phyloP scores from a whole-genome alignment of 345 rosid species.

The Dovyalis caffra region DNA sequence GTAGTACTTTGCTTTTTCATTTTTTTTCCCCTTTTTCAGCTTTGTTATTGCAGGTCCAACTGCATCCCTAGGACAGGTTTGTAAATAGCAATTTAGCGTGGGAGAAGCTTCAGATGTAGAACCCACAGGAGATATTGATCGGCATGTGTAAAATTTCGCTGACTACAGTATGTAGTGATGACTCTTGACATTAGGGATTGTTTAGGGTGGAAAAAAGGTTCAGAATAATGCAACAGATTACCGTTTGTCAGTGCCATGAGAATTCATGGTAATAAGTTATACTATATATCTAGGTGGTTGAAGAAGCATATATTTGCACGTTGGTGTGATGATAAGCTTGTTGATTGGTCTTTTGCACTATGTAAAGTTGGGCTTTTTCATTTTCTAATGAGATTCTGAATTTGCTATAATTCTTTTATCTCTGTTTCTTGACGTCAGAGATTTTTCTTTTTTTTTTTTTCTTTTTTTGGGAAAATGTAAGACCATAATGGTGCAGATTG shows the following conservation, averaged over 20 bases:
- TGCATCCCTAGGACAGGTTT: conserved; percentile 12
- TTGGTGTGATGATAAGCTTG: not conserved
- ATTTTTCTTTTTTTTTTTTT: not conserved
- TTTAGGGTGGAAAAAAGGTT: not conserved
- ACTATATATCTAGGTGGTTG: not conserved
- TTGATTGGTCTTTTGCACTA: not conserved
- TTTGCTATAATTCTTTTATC: not conserved
- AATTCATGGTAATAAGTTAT: not conserved
- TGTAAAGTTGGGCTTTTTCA: not conserved
- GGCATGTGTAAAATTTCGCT: conserved; percentile 21
- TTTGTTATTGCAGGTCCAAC: conserved; percentile 23
- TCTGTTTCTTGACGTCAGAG: not conserved
- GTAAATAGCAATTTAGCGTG: conserved; percentile 27
- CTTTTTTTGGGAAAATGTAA: too few relatives aligned
- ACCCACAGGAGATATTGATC: conserved; percentile 9
- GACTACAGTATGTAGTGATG: conserved; percentile 7
- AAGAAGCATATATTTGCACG: not conserved
- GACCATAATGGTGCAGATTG: not conserved
- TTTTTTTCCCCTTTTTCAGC: not conserved
- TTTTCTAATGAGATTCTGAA: not conserved
- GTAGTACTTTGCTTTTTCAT: not conserved
- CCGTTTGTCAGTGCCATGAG: not conserved
- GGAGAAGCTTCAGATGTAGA: conserved; percentile 11
- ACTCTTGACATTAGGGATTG: conserved; percentile 20
- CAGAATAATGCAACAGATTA: not conserved